Evolutionary conservation across 768 basidiomycete species (phyloP), one percentile per base, ranked within the genome.

Genomic region (Lepiota brunneoincarnata): DNA sequence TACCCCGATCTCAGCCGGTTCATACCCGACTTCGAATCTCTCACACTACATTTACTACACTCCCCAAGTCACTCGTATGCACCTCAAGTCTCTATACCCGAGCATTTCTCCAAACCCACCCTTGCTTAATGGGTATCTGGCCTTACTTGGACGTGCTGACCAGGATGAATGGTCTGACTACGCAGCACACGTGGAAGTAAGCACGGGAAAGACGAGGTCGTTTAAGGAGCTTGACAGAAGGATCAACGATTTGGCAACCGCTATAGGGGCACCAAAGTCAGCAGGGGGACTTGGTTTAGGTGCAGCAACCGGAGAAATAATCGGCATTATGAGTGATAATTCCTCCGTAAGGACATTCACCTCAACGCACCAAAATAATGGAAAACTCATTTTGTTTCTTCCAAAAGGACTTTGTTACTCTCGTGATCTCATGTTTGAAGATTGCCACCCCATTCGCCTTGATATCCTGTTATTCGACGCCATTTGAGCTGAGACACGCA

Each of bases 261-360:
- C 78, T 0, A 69, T 89, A 11, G 77, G 69, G 1, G 64, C 69
- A 15, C 72, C 78, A 6, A 54, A 68, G 9, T 58, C 68, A 0
- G 63, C 74, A 14, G 85, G 85, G 0, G 86, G 88, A 0, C 68
- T 87, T 1, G 86, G 78, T 0, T 63, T 90, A 11, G 61, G 66
- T 6, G 63, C 65, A 1, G 70, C 70, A 40, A 71, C 75, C n/a
- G 72, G 72, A 0, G 83, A 86, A 50, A 78, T 88, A 20, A 73
- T 89, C 17, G 89, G 86, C 4, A 78, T 91, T 14, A 76, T 89
- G 62, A 80, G 80, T 64, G 76, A 84, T 39, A 91, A 90, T 61
- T 83, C 79, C 34, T 63, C 83, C 64, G 89, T 87, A 67, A 59
- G 80, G 12, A 6, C 12, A 48, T 35, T 46, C 2, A 17, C 31